A percentile compares a stretch with the other conserved stretches of the same genome.
Evolutionary conservation across 2,329 filamentous ascomycete species (phyloP).

Genomic region (Sporothrix sp.): DNA sequence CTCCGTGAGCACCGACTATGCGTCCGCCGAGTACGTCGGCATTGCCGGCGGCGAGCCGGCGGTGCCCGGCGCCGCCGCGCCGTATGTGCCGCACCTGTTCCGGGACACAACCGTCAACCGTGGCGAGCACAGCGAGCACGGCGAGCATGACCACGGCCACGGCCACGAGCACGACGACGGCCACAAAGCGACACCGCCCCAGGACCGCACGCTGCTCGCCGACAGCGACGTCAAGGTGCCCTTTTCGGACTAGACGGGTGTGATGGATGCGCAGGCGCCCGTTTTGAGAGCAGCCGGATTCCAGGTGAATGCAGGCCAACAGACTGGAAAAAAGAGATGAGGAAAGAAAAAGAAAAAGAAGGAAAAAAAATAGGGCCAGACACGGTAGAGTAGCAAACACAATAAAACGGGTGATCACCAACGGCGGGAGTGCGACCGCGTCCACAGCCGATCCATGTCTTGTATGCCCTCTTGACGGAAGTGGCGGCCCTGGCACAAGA

Average conservation of each 20-base stretch:
- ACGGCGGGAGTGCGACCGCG: not conserved
- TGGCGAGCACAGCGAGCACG: not conserved
- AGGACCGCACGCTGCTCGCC: conserved; percentile 1
- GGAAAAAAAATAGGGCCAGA: not conserved
- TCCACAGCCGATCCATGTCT: no score
- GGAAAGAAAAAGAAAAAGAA: not conserved
- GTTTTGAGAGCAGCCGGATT: not conserved
- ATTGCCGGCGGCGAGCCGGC: not conserved
- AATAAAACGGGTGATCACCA: conserved; percentile 4
- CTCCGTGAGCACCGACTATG: conserved; percentile 15
- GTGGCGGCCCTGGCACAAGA: no score
- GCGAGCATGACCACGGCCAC: not conserved
- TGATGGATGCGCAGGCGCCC: not conserved
- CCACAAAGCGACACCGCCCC: conserved; percentile 5
- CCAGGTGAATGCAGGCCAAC: no score
- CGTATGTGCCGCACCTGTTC: not conserved
- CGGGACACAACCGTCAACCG: conserved; percentile 12
- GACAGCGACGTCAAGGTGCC: conserved; percentile 4
- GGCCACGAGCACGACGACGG: not conserved
- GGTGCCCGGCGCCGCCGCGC: not conserved
- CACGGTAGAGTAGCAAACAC: not conserved
- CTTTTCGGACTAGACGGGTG: conserved; percentile 1
- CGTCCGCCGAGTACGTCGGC: conserved; percentile 15
- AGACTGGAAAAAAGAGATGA: no score
- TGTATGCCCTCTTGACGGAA: no score